Evolutionary conservation across 106 monocot species (phyloP), one percentile per base, ranked within the genome.

Genomic region (Platanthera zijinensis): DNA sequence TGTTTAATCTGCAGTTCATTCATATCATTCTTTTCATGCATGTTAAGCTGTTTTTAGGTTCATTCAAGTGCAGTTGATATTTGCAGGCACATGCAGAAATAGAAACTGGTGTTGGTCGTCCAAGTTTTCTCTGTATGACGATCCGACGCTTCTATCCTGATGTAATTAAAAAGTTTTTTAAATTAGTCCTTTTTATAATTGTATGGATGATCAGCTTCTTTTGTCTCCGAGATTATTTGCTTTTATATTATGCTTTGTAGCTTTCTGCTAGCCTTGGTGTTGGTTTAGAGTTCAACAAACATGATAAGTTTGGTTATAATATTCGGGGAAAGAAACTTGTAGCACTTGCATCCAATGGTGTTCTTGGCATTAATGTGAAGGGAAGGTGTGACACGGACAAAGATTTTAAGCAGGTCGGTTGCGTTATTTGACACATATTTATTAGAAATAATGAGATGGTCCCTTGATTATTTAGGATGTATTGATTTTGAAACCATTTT

Each of bases 41-140:
- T 53, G 52, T 13, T 53, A 56, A 56, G 5, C 10, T 56, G 13
- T 56, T 11, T 14, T 39, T 11, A 19, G 10, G 13, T 66, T 66
- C 32, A n/a, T 62, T n/a, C 7, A 62, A n/a, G 18, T 19, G 13
- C 30, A 30, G 30, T 28, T 21, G 10, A 5, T 68, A 10, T 72
- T 85, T 57, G 13, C 79, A 96, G 96, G 89, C 79, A 85, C 90
- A 91, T 63, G 93, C 87, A 50, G 96, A 96, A 84, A 51, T 96
- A 18, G 90, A 96, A 78, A 90, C 89, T 3, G 47, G 68, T 22
- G 50, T 51, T 52, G 90, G 89, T 10, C 62, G 78, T 71, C 91
- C 90, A 50, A 86, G 74, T 74, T 91, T 80, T 78, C 87, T 96
- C 75, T 79, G 87, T 39, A 47, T 89, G 57, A 10, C 91, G 13